These are phyloP conservation scores for Gilbertella persicaria DNA, from an alignment of 371 early-diverging fungal species.

Conservation along the genomic window DNA sequence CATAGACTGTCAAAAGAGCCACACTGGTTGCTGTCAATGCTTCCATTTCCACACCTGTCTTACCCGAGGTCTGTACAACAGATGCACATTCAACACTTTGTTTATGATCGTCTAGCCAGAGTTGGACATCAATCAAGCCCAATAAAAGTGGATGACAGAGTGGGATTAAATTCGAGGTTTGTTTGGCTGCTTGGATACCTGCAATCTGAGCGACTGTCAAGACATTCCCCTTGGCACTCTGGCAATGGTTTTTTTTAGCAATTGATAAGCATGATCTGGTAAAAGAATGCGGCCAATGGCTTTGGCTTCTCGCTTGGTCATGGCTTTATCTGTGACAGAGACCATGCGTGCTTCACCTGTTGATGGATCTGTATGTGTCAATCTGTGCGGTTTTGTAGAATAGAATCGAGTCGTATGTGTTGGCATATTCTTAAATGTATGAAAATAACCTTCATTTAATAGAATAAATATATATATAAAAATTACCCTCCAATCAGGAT, in stretches of 20 bases:
- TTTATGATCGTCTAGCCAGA: slow-evolving; percentile 49
- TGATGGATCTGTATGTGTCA: slow-evolving; percentile 78
- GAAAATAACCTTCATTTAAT: background rate
- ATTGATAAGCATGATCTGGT: slow-evolving; percentile 58
- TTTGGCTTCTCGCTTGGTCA: slow-evolving; percentile 71
- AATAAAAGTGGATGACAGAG: slow-evolving; percentile 87
- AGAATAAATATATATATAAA: background rate
- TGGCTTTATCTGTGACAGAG: slow-evolving; percentile 69
- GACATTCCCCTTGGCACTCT: slow-evolving; percentile 80
- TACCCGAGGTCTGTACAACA: slow-evolving; percentile 72
- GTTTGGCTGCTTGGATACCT: slow-evolving; percentile 91
- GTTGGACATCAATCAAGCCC: slow-evolving; percentile 66
- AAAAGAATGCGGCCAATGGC: slow-evolving; percentile 74
- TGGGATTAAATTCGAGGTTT: slow-evolving; percentile 81
- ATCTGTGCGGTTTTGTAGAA: slow-evolving; percentile 20
- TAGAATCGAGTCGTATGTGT: slow-evolving; percentile 1
- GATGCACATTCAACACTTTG: slow-evolving; percentile 56
- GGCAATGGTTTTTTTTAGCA: slow-evolving; percentile 55
- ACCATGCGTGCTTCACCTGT: slow-evolving; percentile 87
- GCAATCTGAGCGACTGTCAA: slow-evolving; percentile 87
- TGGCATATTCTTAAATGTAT: background rate
- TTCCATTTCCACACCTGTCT: slow-evolving; percentile 96
- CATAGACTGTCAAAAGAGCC: slow-evolving; percentile 77
- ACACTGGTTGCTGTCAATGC: slow-evolving; percentile 84
- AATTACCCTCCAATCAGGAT: slow-evolving; percentile 88